phyloP scores from a whole-genome alignment of 73 alveolate genomes.

The Durusdinium trenchii region DNA sequence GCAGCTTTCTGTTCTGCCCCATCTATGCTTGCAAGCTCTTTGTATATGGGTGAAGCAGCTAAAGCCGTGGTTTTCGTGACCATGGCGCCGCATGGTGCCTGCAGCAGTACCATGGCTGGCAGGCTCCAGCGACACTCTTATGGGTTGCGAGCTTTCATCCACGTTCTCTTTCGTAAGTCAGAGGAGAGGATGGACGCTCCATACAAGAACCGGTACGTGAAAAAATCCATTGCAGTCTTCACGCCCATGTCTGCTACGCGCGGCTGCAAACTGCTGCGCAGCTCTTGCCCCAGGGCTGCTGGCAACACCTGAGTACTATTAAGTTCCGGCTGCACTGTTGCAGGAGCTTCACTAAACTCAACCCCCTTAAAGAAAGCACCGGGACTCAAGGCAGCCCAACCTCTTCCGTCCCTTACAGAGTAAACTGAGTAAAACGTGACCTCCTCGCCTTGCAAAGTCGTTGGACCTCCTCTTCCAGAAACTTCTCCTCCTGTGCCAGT shows the following conservation, averaged over 20 bases:
- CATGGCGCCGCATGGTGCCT: background rate
- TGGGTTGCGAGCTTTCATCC: background rate
- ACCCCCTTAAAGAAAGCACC: too few species aligned
- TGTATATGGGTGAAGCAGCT: background rate
- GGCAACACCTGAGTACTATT: too few species aligned
- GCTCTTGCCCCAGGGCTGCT: too few species aligned
- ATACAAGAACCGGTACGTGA: background rate
- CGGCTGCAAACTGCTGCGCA: too few species aligned
- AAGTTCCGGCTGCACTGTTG: too few species aligned
- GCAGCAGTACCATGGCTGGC: background rate
- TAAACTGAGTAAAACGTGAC: too few species aligned
- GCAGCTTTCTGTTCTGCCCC: background rate
- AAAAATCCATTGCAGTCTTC: background rate
- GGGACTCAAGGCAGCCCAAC: too few species aligned
- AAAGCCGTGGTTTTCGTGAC: background rate
- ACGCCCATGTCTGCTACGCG: background rate
- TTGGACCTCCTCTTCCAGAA: slow-evolving; percentile 15
- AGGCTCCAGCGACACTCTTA: background rate
- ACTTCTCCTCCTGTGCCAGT: slow-evolving; percentile 13
- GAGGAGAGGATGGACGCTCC: slow-evolving; percentile 1
- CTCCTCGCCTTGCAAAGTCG: background rate
- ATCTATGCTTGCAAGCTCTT: background rate
- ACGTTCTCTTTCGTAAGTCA: background rate
- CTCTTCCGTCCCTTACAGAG: too few species aligned
- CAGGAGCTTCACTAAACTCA: too few species aligned